These are phyloP conservation scores for Bipolaris bicolor DNA, from an alignment of 2,329 filamentous ascomycete species.

Conservation along the genomic window DNA sequence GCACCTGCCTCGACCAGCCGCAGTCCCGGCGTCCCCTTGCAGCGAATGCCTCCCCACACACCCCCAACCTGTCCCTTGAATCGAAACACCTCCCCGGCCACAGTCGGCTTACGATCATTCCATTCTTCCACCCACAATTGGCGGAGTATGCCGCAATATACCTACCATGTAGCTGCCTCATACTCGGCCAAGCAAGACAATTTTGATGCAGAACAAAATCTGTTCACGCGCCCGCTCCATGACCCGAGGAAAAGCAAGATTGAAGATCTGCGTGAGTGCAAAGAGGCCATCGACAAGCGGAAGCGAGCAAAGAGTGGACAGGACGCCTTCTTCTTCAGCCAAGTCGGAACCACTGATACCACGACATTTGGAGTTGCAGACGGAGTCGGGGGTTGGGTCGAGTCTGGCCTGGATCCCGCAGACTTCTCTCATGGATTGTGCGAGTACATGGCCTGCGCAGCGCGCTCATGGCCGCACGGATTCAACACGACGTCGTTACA, in stretches of 20 bases:
- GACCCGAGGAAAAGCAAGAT: conserved; percentile 34
- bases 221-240: conserved; percentile 44
- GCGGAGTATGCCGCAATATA: conserved; percentile 39
- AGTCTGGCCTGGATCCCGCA: conserved; percentile 89
- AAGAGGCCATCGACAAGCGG: conserved; percentile 57
- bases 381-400: conserved; percentile 93
- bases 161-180: conserved; percentile 50
- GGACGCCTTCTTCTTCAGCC: conserved; percentile 91
- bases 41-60: conserved; percentile 22
- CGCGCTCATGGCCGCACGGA: conserved; percentile 62
- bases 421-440: conserved; percentile 95
- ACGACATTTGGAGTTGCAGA: conserved; percentile 91
- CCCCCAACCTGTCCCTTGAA: conserved; percentile 41
- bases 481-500: conserved; percentile 55
- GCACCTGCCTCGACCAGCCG: conserved; percentile 32
- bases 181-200: conserved; percentile 49
- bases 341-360: conserved; percentile 72
- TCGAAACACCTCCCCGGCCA: conserved; percentile 37
- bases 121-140: conserved; percentile 39
- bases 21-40: conserved; percentile 21
- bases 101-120: conserved; percentile 38
- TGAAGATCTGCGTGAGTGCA: conserved; percentile 39
- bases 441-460: conserved; percentile 85
- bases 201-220: conserved; percentile 46
- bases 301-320: conserved; percentile 81